Evolutionary conservation across 257 asterid genomes (phyloP).

Genomic region (Solanum clarkiae): DNA sequence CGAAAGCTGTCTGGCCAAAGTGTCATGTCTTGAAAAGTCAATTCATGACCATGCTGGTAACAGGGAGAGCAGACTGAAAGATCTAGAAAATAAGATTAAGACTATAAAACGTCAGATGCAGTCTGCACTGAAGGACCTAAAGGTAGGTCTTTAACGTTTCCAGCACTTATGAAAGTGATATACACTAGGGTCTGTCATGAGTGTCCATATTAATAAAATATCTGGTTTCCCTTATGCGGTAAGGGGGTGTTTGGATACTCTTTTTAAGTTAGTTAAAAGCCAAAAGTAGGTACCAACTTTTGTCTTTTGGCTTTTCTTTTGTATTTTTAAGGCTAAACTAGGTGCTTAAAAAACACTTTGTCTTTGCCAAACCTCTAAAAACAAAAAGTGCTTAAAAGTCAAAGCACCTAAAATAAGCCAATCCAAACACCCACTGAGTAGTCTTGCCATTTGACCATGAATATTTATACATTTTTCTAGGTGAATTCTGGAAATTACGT

Average conservation of each 20-base stretch:
- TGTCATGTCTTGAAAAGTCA: constrained; percentile 61
- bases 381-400: too few species aligned
- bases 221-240: neutral
- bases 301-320: too few species aligned
- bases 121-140: constrained; percentile 62
- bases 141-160: constrained; percentile 28
- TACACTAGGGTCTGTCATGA: neutral
- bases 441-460: neutral
- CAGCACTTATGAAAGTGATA: neutral
- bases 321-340: too few species aligned
- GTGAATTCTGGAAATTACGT: neutral
- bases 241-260: too few species aligned
- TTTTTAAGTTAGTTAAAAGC: too few species aligned
- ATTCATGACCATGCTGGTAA: constrained; percentile 75
- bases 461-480: neutral
- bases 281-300: too few species aligned
- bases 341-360: too few species aligned
- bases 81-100: constrained; percentile 75
- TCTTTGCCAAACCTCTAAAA: too few species aligned
- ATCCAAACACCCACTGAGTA: neutral
- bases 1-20: constrained; percentile 54
- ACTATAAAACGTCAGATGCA: constrained; percentile 58
- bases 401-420: too few species aligned
- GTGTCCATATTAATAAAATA: neutral
- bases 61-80: constrained; percentile 70